These are phyloP conservation scores for Clonostachys chloroleuca DNA, from an alignment of 2,329 filamentous ascomycete species.

Conservation along the genomic window DNA sequence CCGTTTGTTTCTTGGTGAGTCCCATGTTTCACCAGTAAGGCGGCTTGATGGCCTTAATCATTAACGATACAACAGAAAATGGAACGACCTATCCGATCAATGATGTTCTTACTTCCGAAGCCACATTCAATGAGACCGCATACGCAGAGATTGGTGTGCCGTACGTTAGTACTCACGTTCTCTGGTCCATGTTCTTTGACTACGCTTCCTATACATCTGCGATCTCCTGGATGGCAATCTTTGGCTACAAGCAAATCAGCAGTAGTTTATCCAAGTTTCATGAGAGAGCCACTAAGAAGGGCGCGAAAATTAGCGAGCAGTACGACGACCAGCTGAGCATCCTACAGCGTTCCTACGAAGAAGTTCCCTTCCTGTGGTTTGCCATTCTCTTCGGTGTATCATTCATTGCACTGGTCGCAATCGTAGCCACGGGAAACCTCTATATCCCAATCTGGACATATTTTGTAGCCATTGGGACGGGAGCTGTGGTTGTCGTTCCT, in stretches of 20 bases:
- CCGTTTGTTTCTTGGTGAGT: constrained; percentile 34
- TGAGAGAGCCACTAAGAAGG: constrained; percentile 19
- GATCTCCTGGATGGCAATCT: constrained; percentile 53
- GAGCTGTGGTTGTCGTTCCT: constrained; percentile 50
- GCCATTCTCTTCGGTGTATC: constrained; percentile 40
- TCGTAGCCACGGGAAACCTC: constrained; percentile 43
- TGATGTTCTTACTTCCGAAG: constrained; percentile 22
- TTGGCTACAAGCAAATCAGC: constrained; percentile 44
- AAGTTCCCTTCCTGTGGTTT: constrained; percentile 58
- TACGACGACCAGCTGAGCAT: constrained; percentile 56
- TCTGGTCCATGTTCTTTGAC: constrained; percentile 57
- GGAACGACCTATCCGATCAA: constrained; percentile 26
- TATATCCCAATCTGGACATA: constrained; percentile 56
- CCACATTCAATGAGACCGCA: constrained; percentile 40
- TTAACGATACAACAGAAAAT: constrained; percentile 9
- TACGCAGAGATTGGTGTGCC: constrained; percentile 45
- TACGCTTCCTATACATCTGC: constrained; percentile 56
- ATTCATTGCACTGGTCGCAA: constrained; percentile 34
- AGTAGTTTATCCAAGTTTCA: constrained; percentile 37
- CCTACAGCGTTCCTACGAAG: constrained; percentile 50
- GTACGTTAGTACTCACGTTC: constrained; percentile 52
- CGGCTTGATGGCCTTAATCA: not conserved
- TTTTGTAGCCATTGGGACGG: constrained; percentile 50
- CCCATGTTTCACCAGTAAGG: not conserved
- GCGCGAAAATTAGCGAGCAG: constrained; percentile 42